Evolutionary conservation across 106 monocot genomes (phyloP).

Genomic region (Dendrobium catenatum): DNA sequence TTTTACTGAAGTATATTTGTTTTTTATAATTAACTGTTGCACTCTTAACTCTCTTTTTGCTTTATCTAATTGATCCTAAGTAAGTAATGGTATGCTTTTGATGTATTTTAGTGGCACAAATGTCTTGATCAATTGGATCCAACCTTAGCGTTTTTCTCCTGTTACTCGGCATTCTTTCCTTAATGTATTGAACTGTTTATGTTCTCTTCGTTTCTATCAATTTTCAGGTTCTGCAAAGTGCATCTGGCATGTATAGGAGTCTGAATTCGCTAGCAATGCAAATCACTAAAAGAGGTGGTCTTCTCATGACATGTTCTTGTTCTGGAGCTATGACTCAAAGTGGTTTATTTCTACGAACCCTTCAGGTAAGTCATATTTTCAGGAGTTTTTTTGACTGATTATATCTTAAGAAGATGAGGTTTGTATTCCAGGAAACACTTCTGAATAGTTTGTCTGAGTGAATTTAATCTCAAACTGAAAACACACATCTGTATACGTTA

Average conservation of each 20-base stretch:
- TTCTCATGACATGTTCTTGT: slow-evolving; percentile 96
- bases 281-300: slow-evolving; percentile 73
- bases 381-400: background rate
- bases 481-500: no score
- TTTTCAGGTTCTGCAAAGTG: slow-evolving; percentile 71
- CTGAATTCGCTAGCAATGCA: slow-evolving; percentile 88
- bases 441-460: background rate
- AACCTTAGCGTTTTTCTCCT: background rate
- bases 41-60: no score
- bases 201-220: slow-evolving; percentile 1
- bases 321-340: slow-evolving; percentile 98
- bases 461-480: no score
- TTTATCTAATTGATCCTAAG: no score
- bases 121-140: no score
- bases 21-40: background rate
- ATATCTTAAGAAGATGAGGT: background rate
- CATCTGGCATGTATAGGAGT: slow-evolving; percentile 89
- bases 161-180: background rate
- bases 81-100: no score
- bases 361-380: slow-evolving; percentile 53
- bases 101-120: no score
- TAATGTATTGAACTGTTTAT: background rate
- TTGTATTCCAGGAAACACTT: background rate
- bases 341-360: slow-evolving; percentile 54
- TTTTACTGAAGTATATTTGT: background rate